A percentile compares a stretch with the other conserved stretches of the same genome.
These are phyloP conservation scores for Aspergillus hancockii DNA, from an alignment of 495 filamentous ascomycete species.

Conservation along the genomic window DNA sequence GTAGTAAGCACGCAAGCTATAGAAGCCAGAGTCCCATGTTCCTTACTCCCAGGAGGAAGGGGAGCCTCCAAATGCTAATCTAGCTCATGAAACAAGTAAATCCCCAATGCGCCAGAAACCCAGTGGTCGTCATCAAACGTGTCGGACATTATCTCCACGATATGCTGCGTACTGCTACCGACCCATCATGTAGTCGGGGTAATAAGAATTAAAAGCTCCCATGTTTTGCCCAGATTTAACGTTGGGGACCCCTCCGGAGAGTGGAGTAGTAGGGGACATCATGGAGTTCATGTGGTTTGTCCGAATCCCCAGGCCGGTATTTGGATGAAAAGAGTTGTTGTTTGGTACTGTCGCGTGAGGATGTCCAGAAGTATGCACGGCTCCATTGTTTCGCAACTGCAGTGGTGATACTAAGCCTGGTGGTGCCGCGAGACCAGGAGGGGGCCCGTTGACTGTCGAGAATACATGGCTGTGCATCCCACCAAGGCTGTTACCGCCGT, in stretches of 20 bases:
- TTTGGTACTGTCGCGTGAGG: slow-evolving; percentile 37
- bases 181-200: slow-evolving; percentile 64
- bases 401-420: slow-evolving; percentile 59
- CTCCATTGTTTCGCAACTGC: slow-evolving; percentile 37
- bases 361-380: slow-evolving; percentile 34
- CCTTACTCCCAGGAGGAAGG: slow-evolving; percentile 47
- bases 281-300: slow-evolving; percentile 45
- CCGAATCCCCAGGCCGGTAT: slow-evolving; percentile 47
- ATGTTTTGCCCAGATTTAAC: slow-evolving; percentile 41
- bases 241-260: slow-evolving; percentile 36
- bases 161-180: slow-evolving; percentile 38
- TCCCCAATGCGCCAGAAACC: slow-evolving; percentile 49
- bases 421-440: slow-evolving; percentile 69
- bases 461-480: slow-evolving; percentile 63
- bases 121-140: slow-evolving; percentile 48
- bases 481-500: slow-evolving; percentile 52
- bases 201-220: slow-evolving; percentile 48
- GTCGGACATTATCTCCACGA: slow-evolving; percentile 45
- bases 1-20: slow-evolving; percentile 23
- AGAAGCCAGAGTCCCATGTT: slow-evolving; percentile 36
- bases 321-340: slow-evolving; percentile 42
- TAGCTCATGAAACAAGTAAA: slow-evolving; percentile 41
- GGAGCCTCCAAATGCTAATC: slow-evolving; percentile 52
- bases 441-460: slow-evolving; percentile 71
- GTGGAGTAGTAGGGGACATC: slow-evolving; percentile 40